These are phyloP conservation scores for Samsoniella hepiali DNA, from an alignment of 2,329 filamentous ascomycete species.

Conservation along the genomic window DNA sequence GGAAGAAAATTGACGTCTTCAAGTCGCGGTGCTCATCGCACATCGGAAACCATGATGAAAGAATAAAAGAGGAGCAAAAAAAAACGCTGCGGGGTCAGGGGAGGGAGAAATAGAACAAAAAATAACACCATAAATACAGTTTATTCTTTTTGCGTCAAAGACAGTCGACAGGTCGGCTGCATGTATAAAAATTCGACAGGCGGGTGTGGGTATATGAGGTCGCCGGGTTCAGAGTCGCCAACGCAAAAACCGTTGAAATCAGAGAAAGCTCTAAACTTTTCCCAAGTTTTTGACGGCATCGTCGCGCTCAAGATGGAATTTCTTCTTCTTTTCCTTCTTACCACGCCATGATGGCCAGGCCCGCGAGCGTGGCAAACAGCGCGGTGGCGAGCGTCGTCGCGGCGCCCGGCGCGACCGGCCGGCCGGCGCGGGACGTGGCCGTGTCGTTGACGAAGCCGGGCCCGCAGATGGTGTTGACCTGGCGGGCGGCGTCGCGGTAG, in stretches of 20 bases:
- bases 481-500: constrained; percentile 68
- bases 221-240: not conserved
- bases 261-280: too few species aligned
- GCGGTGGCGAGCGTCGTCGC: not conserved
- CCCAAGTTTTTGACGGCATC: too few species aligned
- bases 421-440: constrained; percentile 6
- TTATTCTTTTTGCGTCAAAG: not conserved
- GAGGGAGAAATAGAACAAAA: not conserved
- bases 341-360: not conserved
- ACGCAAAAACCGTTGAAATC: too few species aligned
- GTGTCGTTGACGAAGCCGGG: constrained; percentile 54
- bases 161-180: not conserved
- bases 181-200: not conserved
- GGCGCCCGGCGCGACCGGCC: not conserved
- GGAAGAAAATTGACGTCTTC: not conserved
- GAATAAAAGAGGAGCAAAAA: not conserved
- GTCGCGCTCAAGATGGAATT: too few species aligned
- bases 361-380: constrained; percentile 10
- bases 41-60: not conserved
- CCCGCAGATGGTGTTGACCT: constrained; percentile 67
- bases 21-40: not conserved
- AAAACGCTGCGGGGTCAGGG: not conserved
- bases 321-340: not conserved
- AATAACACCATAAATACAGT: not conserved
- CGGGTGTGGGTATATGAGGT: not conserved